Percentiles rank a stretch among this genome's conserved stretches.
phyloP scores from a whole-genome alignment of 768 basidiomycete species.

The Epithele typhae region DNA sequence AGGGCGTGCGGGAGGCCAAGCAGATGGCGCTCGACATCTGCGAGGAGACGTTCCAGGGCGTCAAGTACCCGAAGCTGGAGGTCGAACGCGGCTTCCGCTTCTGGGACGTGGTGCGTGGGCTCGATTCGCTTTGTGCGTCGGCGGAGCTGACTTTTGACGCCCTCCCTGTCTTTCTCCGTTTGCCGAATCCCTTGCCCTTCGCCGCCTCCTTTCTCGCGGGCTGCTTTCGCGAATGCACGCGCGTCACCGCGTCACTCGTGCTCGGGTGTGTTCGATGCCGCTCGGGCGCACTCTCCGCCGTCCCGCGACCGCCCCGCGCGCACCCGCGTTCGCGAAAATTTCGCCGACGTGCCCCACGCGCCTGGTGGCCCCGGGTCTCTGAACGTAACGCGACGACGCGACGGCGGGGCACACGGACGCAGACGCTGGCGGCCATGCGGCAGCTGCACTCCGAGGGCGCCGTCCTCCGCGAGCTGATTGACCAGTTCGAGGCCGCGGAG shows the following conservation, averaged over 20 bases:
- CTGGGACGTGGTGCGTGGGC: slow-evolving; percentile 87
- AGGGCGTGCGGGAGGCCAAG: slow-evolving; percentile 80
- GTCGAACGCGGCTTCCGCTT: slow-evolving; percentile 97
- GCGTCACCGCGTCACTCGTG: neutral
- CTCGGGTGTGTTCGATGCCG: neutral
- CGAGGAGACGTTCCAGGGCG: slow-evolving; percentile 91
- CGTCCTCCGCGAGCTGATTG: slow-evolving; percentile 82
- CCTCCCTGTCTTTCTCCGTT: too few relatives aligned
- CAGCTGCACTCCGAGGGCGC: slow-evolving; percentile 80
- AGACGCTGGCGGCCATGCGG: slow-evolving; percentile 87
- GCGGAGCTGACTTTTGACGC: neutral
- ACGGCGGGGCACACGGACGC: slow-evolving; percentile 11
- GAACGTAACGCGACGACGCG: too few relatives aligned
- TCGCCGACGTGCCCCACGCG: neutral
- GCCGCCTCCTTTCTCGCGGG: neutral
- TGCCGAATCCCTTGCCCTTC: too few relatives aligned
- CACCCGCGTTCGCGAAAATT: too few relatives aligned
- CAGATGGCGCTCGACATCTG: slow-evolving; percentile 85
- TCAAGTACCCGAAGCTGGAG: slow-evolving; percentile 82
- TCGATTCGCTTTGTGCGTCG: neutral
- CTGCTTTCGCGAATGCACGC: neutral
- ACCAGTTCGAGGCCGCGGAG: slow-evolving; percentile 95
- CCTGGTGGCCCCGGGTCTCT: too few relatives aligned
- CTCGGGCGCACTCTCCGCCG: neutral
- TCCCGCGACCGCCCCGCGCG: too few relatives aligned